Percentiles rank a stretch among this genome's conserved stretches.
Conservation (phyloP, 495 filamentous ascomycete genomes). For the Penicillium herquei region DNA sequence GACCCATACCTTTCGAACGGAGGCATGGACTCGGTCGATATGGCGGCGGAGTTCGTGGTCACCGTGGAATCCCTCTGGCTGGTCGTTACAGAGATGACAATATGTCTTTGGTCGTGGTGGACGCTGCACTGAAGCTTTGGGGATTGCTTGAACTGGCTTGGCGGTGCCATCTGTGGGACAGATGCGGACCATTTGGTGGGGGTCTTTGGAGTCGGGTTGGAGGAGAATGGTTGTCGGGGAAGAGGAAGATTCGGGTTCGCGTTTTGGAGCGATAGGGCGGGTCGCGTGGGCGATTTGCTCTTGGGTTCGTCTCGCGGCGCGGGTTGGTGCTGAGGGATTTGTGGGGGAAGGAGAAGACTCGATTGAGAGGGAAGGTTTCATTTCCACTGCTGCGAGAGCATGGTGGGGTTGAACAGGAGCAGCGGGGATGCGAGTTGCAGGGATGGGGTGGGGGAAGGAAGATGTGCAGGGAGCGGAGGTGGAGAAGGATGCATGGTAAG, state of each 20-base stretch:
- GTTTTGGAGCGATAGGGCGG: conserved; percentile 47
- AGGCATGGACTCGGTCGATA: conserved; percentile 72
- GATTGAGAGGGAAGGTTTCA: conserved; percentile 35
- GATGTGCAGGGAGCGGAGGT: conserved; percentile 36
- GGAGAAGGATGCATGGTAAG: conserved; percentile 31
- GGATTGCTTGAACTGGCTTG: conserved; percentile 61
- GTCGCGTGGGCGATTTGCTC: conserved; percentile 43
- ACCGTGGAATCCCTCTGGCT: conserved; percentile 86
- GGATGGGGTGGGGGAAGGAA: conserved; percentile 10
- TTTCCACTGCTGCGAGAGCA: conserved; percentile 20
- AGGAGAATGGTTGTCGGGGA: conserved; percentile 1
- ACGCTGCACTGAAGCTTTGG: conserved; percentile 70
- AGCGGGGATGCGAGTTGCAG: not conserved
- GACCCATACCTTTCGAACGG: conserved; percentile 75
- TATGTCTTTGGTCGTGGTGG: conserved; percentile 73
- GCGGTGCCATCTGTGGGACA: conserved; percentile 58
- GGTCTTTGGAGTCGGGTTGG: conserved; percentile 29
- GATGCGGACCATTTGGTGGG: conserved; percentile 53
- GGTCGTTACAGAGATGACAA: conserved; percentile 70
- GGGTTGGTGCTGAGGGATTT: conserved; percentile 30
- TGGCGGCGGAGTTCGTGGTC: conserved; percentile 92
- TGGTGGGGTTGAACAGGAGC: not conserved
- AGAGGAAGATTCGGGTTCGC: conserved; percentile 15
- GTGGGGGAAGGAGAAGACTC: conserved; percentile 29
- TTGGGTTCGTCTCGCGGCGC: conserved; percentile 42